Evolutionary conservation across 2,329 filamentous ascomycete genomes (phyloP), one percentile per base, ranked within the genome.

Genomic region (Cladosporium sp.): DNA sequence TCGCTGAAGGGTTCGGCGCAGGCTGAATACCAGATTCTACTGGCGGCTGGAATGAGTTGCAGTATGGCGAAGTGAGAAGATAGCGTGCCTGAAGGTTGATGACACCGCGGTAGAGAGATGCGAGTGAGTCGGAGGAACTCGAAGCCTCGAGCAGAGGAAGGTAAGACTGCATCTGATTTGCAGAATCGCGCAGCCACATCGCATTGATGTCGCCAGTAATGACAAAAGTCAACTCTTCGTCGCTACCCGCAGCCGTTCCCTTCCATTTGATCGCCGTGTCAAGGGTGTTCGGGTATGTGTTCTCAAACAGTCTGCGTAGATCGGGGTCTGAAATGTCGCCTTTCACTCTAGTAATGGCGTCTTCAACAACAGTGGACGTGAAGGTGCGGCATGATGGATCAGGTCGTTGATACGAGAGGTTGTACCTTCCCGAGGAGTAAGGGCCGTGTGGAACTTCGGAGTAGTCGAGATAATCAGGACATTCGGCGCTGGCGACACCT

Each of bases 41-140:
- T 0, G 79, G 79, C 20, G 79, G 76, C 61, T 81, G 79, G 64
- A 81, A 81, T 4, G 77, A 75, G 65, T 81, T 80, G 70, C 78
- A 81, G 64, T 79, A 80, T 5, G 79, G 78, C 15, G 81, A 83
- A 32, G 80, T 80, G 55, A 83, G 77, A 52, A 90, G 79, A 70
- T 89, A 90, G 44, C 87, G 78, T 20, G 86, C 78, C 68, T 90
- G 87, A 5, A 88, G 77, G 68, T 90, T 90, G 69, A 91, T 87
- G 2, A 87, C 80, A 1, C 87, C 87, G 13, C 87, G 80, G 72
- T 86, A 89, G 0, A 90, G 74, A 20, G 82, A 83, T 34, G 86
- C 86, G 19, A 90, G 77, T 0, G 85, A 86, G 65, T 85, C 76
- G 4, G 75, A 72, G 3, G 78, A 77, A 5, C 73, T 73, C 36